Conservation (phyloP, 345 rosid genomes). For the Balakata baccata region DNA sequence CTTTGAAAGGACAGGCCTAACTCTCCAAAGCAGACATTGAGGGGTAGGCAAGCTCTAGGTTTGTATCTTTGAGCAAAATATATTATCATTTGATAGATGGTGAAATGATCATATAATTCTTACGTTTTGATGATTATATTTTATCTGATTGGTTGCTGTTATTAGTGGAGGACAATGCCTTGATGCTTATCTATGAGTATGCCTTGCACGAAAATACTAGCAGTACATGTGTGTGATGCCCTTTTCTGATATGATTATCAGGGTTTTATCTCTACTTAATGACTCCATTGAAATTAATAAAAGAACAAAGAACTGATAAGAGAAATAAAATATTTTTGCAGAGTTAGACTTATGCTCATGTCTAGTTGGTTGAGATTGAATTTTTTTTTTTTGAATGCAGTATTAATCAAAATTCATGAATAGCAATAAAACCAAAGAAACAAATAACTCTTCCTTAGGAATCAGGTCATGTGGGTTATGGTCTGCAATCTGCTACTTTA, state of each 20-base stretch:
- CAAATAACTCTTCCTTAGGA: too few relatives aligned
- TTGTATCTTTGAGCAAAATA: too few relatives aligned
- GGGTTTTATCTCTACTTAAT: background rate
- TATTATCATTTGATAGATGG: conserved; percentile 8
- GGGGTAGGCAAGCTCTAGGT: background rate
- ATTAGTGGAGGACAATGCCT: conserved; percentile 16
- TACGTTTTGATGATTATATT: background rate
- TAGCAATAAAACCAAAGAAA: too few relatives aligned
- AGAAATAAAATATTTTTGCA: too few relatives aligned
- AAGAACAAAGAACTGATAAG: too few relatives aligned
- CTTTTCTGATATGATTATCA: background rate
- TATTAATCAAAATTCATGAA: background rate
- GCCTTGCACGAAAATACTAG: background rate
- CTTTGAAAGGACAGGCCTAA: conserved; percentile 6
- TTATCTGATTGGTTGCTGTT: background rate
- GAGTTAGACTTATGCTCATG: too few relatives aligned
- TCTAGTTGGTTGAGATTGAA: too few relatives aligned
- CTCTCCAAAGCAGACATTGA: conserved; percentile 1
- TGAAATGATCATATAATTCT: background rate
- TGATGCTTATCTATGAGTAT: conserved; percentile 14
- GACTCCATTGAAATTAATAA: too few relatives aligned
- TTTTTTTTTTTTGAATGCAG: too few relatives aligned
- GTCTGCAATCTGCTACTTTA: background rate
- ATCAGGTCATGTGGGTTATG: background rate
- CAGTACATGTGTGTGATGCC: background rate